Conservation (phyloP, 306 rosid species). For the Glycyrrhiza uralensis region DNA sequence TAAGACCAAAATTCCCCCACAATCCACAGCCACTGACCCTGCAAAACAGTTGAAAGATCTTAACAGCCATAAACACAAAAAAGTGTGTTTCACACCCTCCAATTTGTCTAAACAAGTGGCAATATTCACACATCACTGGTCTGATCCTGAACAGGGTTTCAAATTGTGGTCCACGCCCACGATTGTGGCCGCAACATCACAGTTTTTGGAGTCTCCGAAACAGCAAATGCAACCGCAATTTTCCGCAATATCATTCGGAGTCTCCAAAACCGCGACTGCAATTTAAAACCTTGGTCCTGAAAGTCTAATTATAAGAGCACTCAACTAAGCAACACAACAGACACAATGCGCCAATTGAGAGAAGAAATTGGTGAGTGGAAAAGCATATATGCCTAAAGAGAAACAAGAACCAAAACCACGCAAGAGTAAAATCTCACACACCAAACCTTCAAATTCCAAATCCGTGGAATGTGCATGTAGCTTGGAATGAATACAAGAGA, state of each 20-base stretch:
- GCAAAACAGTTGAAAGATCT: not conserved
- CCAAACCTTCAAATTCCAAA: not conserved
- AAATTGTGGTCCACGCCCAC: too few relatives aligned
- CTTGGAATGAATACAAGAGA: not conserved
- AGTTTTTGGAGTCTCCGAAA: too few relatives aligned
- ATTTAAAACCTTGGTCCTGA: not conserved
- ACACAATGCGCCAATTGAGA: not conserved
- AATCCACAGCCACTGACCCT: constrained; percentile 16
- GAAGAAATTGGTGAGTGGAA: not conserved
- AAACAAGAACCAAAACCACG: not conserved
- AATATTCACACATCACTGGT: not conserved
- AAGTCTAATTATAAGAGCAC: not conserved
- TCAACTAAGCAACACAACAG: not conserved
- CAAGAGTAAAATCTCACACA: constrained; percentile 6
- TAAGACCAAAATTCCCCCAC: not conserved
- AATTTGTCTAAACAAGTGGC: not conserved
- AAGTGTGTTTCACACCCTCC: not conserved
- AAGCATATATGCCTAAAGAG: not conserved
- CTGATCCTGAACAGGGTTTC: too few relatives aligned
- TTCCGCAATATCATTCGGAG: too few relatives aligned
- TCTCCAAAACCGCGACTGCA: too few relatives aligned
- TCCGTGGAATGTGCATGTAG: not conserved
- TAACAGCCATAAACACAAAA: not conserved
- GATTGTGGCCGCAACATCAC: too few relatives aligned
- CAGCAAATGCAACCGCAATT: too few relatives aligned